phyloP scores from a whole-genome alignment of 2,329 filamentous ascomycete species.

The Didymella pinodella region DNA sequence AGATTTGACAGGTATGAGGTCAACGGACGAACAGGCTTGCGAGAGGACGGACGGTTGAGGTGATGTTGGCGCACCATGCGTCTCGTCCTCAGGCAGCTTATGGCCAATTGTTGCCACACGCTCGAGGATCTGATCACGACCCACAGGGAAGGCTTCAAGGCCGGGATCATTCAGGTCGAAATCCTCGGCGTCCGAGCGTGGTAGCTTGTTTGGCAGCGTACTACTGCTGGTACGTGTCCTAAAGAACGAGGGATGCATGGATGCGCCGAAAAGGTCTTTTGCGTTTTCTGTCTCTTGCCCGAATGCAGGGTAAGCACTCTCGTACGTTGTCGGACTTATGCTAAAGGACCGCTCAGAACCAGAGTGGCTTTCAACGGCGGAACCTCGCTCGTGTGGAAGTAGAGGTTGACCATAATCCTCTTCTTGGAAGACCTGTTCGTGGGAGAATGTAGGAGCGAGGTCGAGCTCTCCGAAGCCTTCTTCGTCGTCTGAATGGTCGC shows the following conservation, averaged over 20 bases:
- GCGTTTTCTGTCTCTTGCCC: conserved; percentile 22
- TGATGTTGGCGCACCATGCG: conserved; percentile 28
- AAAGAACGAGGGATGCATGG: conserved; percentile 26
- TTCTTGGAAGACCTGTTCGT: conserved; percentile 7
- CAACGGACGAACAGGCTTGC: conserved; percentile 44
- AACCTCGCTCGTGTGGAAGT: conserved; percentile 35
- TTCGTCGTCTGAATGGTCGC: conserved; percentile 17
- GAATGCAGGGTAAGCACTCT: conserved; percentile 20
- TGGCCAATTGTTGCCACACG: conserved; percentile 39
- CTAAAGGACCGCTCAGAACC: conserved; percentile 27
- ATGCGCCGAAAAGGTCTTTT: conserved; percentile 21
- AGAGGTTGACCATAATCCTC: conserved; percentile 28
- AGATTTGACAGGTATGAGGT: conserved; percentile 37
- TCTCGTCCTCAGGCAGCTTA: conserved; percentile 39
- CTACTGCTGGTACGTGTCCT: conserved; percentile 33
- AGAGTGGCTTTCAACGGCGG: conserved; percentile 21
- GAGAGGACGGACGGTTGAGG: conserved; percentile 37
- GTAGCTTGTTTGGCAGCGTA: conserved; percentile 39
- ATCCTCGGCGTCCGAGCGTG: conserved; percentile 42
- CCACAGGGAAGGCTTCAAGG: conserved; percentile 41
- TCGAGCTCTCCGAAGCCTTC: conserved; percentile 11
- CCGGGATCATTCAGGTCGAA: conserved; percentile 37
- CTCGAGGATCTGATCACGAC: conserved; percentile 39
- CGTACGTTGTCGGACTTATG: conserved; percentile 15
- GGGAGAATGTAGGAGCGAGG: conserved; percentile 22